phyloP scores from a whole-genome alignment of 495 filamentous ascomycete species.

The Penicillium canariense region DNA sequence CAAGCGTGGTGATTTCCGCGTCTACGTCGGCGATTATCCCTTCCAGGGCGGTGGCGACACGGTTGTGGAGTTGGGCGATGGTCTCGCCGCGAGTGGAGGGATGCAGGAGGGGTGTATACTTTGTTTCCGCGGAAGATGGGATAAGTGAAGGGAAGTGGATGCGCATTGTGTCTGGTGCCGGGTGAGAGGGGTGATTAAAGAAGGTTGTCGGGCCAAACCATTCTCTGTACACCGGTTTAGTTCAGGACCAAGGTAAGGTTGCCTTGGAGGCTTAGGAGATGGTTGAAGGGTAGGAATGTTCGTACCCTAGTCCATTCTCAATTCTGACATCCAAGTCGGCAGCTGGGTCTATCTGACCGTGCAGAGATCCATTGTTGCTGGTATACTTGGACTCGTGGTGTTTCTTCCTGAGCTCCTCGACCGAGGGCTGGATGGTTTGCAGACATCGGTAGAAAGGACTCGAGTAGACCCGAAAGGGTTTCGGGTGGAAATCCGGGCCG shows the following conservation, averaged over 20 bases:
- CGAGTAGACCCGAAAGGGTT: constrained; percentile 65
- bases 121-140: constrained; percentile 38
- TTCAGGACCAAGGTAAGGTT: too few relatives aligned
- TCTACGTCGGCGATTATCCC: constrained; percentile 73
- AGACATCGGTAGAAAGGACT: constrained; percentile 91
- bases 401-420: constrained; percentile 49
- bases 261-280: too few relatives aligned
- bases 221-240: constrained; percentile 52
- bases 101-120: constrained; percentile 57
- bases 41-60: constrained; percentile 67
- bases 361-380: not conserved
- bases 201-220: constrained; percentile 72
- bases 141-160: constrained; percentile 60
- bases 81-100: constrained; percentile 74
- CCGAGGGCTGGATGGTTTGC: constrained; percentile 75
- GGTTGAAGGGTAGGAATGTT: not conserved
- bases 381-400: constrained; percentile 6
- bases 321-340: constrained; percentile 54
- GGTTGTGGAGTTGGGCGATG: constrained; percentile 73
- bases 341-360: constrained; percentile 18
- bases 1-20: constrained; percentile 40
- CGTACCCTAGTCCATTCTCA: constrained; percentile 72
- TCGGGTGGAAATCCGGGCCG: constrained; percentile 62
- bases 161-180: constrained; percentile 54
- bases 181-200: constrained; percentile 83